Percentiles rank a stretch among this genome's conserved stretches.
Evolutionary conservation across 148 eudicot genomes (phyloP).

Genomic region (Cornus kousa): DNA sequence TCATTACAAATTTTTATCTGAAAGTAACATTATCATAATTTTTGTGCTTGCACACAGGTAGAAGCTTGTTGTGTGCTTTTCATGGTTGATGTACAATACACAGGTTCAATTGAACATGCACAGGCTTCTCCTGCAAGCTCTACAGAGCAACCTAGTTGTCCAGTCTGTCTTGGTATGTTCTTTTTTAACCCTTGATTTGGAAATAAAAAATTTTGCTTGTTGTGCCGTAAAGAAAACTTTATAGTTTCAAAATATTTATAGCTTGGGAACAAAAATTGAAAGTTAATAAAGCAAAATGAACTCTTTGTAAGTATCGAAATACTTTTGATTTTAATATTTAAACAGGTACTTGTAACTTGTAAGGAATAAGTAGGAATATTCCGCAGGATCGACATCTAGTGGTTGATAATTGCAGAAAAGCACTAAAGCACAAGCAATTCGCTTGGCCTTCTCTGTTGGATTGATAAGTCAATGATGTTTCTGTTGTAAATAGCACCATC

Average conservation of each 20-base stretch:
- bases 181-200: not conserved
- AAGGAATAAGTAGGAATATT: not conserved
- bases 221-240: no score
- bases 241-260: not conserved
- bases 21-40: not conserved
- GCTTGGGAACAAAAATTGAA: not conserved
- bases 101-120: slow-evolving; percentile 77
- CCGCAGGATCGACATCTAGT: not conserved
- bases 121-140: slow-evolving; percentile 64
- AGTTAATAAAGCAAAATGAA: not conserved
- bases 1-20: not conserved
- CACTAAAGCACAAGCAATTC: not conserved
- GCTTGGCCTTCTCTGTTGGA: not conserved
- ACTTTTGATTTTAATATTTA: not conserved
- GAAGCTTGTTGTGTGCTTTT: slow-evolving; percentile 77
- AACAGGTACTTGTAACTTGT: not conserved
- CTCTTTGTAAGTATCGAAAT: not conserved
- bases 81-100: slow-evolving; percentile 79
- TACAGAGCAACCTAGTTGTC: slow-evolving; percentile 79
- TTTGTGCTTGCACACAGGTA: slow-evolving; percentile 34
- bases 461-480: not conserved
- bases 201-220: not conserved
- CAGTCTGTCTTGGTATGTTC: slow-evolving; percentile 83
- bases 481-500: not conserved
- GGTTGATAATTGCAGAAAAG: not conserved